Base-by-base conservation (phyloP, 352 stramenopile genomes). In the Globisporangium lucens region DNA sequence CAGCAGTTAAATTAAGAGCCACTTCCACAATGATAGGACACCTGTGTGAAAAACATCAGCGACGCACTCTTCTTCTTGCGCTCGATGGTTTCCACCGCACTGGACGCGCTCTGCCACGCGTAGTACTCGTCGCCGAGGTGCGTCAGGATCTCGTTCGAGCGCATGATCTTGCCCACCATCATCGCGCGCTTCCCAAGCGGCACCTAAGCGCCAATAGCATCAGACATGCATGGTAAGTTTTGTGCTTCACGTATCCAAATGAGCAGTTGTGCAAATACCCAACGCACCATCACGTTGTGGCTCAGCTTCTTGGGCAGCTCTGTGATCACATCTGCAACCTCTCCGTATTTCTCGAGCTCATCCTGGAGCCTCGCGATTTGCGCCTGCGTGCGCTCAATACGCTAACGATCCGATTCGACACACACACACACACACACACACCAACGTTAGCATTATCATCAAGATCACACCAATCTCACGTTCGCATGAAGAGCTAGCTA, bases 101-200 rank as follows among this genome's bases (percentile, higher is more conserved):
- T 76, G 15, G 73, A 67, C 9, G 82, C 85, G 46, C 83, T 89
- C 64, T 89, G 80, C 86, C 87, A 94, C 30, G 83, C 79, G 69
- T 89, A 94, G 71, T 91, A 91, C 12, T 93, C 82, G 67, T 93
- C 86, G 7, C 88, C 88, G 35, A 96, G 65, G 65, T 94, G 85
- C 38, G 85, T 82, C 13, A 94, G 71, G 60, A 96, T 80, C 73
- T 96, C 88, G 47, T 96, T 96, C 38, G 88, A 89, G 56, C 85
- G 86, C 61, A 94, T 76, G 49, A 96, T 91, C 63, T 87, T 92
- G 52, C 88, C 88, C 2, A 87, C 85, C 56, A 90, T 83, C 82
- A 94, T 94, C 1, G 86, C 85, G 36, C 87, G 83, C 72, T 94
- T 94, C 29, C 88, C 88, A 22, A 96, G 72, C 38, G 88, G 88